Conservation (phyloP, 345 rosid species). For the Cardiospermum halicacabum region DNA sequence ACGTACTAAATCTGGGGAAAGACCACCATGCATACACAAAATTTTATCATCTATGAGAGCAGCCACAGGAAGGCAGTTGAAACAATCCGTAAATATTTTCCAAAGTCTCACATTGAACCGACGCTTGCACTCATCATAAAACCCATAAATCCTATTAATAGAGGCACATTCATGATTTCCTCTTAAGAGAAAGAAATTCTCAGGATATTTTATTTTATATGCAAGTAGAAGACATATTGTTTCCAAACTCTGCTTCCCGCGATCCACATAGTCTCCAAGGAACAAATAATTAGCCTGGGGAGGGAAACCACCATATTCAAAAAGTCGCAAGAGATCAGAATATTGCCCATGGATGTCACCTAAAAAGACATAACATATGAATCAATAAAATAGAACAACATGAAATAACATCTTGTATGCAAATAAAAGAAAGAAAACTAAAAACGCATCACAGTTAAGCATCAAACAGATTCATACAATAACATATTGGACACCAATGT, state of each 20-base stretch:
- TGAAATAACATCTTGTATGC: background rate
- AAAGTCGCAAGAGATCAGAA: slow-evolving; percentile 79
- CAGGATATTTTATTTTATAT: slow-evolving; percentile 84
- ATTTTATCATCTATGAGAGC: slow-evolving; percentile 84
- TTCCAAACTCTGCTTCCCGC: slow-evolving; percentile 95
- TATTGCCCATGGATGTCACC: slow-evolving; percentile 96
- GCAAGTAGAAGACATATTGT: slow-evolving; percentile 90
- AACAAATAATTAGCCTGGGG: slow-evolving; percentile 80
- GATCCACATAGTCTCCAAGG: slow-evolving; percentile 92
- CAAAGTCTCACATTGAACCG: slow-evolving; percentile 79
- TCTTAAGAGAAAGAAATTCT: slow-evolving; percentile 76
- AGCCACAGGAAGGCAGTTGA: slow-evolving; percentile 90
- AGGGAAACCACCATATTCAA: slow-evolving; percentile 91
- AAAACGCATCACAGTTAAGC: background rate
- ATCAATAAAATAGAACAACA: slow-evolving; percentile 6
- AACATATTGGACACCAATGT: background rate
- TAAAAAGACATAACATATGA: slow-evolving; percentile 24
- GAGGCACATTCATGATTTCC: slow-evolving; percentile 93
- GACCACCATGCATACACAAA: slow-evolving; percentile 95
- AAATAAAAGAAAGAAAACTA: background rate
- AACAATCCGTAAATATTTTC: slow-evolving; percentile 81
- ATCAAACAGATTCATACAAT: background rate
- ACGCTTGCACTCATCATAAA: slow-evolving; percentile 91
- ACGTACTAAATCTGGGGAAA: slow-evolving; percentile 71
- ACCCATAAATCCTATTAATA: slow-evolving; percentile 83